These are phyloP conservation scores for Orychophragmus violaceus DNA, from an alignment of 345 rosid genomes.

Conservation along the genomic window DNA sequence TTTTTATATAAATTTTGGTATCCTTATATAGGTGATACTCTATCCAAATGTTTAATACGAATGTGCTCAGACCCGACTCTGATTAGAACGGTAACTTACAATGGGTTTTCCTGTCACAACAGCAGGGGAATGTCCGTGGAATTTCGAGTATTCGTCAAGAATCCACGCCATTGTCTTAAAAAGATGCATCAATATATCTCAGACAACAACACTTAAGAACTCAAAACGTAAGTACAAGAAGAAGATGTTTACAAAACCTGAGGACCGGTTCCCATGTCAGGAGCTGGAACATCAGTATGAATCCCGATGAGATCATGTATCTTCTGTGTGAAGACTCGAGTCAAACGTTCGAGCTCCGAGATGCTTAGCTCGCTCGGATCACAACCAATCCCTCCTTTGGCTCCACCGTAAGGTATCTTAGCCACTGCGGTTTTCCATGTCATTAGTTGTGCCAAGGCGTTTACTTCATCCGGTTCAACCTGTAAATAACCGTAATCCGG, in stretches of 20 bases:
- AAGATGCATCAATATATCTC: neutral
- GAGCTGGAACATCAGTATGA: conserved; percentile 95
- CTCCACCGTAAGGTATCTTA: conserved; percentile 93
- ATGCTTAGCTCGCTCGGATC: conserved; percentile 56
- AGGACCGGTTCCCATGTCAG: conserved; percentile 97
- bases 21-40: too few relatives aligned
- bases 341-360: conserved; percentile 80
- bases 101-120: conserved; percentile 88
- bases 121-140: conserved; percentile 92
- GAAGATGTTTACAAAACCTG: conserved; percentile 45
- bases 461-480: conserved; percentile 98
- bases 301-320: conserved; percentile 87
- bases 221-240: neutral
- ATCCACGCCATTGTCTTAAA: conserved; percentile 98
- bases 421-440: conserved; percentile 99
- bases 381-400: conserved; percentile 98
- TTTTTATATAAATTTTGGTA: too few relatives aligned
- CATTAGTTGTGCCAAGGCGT: conserved; percentile 94
- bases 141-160: conserved; percentile 92
- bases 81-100: conserved; percentile 38
- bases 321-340: conserved; percentile 93
- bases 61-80: too few relatives aligned
- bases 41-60: too few relatives aligned
- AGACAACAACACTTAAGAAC: neutral
- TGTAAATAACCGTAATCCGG: conserved; percentile 7